phyloP scores from a whole-genome alignment of 2,329 filamentous ascomycete genomes.

The Neoarthrinium moseri region DNA sequence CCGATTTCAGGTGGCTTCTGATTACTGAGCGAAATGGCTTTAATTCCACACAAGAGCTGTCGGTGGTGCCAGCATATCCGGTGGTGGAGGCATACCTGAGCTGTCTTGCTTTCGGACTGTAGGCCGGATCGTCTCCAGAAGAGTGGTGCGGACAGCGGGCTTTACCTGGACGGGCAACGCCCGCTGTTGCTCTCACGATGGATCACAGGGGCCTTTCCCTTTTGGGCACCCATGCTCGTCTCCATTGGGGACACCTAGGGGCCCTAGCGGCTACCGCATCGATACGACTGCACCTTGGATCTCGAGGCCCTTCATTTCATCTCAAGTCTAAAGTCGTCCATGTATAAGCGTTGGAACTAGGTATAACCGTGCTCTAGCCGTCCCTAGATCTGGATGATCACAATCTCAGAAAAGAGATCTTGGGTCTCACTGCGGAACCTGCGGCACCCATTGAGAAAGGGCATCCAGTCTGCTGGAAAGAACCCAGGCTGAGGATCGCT shows the following conservation, averaged over 20 bases:
- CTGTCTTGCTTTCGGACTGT: not conserved
- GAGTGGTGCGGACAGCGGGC: not conserved
- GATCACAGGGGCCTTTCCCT: not conserved
- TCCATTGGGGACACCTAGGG: not conserved
- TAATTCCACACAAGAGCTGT: not conserved
- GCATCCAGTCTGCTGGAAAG: constrained; percentile 1
- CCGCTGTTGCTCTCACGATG: constrained; percentile 3
- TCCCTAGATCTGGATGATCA: not conserved
- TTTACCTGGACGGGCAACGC: not conserved
- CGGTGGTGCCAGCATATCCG: not conserved
- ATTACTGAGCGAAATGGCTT: not conserved
- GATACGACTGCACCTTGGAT: no score
- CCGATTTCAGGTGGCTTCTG: not conserved
- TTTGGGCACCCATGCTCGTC: not conserved
- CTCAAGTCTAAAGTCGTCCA: not conserved
- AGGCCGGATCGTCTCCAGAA: not conserved
- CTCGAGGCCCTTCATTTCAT: no score
- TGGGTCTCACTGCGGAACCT: not conserved
- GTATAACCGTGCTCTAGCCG: not conserved
- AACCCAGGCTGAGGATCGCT: not conserved
- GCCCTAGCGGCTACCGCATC: not conserved
- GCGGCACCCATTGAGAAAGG: not conserved
- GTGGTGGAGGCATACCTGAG: not conserved
- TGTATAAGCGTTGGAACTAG: not conserved
- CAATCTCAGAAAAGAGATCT: not conserved